A percentile compares a stretch with the other conserved stretches of the same genome.
Evolutionary conservation across 495 filamentous ascomycete genomes (phyloP).

Genomic region (Penicillium pulvis): DNA sequence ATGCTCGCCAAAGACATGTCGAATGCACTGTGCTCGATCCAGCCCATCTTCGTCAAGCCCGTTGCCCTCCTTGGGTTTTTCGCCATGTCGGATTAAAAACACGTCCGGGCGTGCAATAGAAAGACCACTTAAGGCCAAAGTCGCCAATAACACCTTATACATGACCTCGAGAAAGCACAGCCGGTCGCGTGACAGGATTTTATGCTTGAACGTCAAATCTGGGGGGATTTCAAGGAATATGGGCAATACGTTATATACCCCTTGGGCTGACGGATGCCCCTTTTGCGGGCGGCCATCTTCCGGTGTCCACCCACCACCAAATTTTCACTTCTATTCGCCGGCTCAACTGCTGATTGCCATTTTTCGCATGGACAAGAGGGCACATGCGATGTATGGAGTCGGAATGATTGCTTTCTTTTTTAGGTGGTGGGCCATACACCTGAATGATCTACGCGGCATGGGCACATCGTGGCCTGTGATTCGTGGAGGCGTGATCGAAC

Average conservation of each 20-base stretch:
- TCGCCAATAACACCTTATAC: background rate
- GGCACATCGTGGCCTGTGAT: conserved; percentile 1
- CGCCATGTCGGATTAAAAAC: conserved; percentile 57
- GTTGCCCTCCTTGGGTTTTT: conserved; percentile 47
- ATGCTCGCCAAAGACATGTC: conserved; percentile 42
- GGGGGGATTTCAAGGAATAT: background rate
- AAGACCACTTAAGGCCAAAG: background rate
- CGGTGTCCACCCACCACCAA: background rate
- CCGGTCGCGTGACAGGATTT: conserved; percentile 3
- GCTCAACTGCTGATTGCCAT: background rate
- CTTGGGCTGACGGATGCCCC: background rate
- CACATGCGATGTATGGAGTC: background rate
- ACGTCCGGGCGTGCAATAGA: conserved; percentile 24
- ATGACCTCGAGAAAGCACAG: background rate
- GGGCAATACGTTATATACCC: background rate
- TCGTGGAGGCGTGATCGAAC: conserved; percentile 9
- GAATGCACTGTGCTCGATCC: conserved; percentile 50
- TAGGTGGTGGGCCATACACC: background rate
- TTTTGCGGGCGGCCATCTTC: background rate
- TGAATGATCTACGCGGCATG: conserved; percentile 7
- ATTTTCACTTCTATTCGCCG: background rate
- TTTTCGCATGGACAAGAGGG: background rate
- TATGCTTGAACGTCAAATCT: background rate
- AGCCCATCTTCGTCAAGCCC: conserved; percentile 45
- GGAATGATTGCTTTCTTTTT: background rate